These are phyloP conservation scores for Mycena floridula DNA, from an alignment of 768 basidiomycete genomes.

Conservation along the genomic window DNA sequence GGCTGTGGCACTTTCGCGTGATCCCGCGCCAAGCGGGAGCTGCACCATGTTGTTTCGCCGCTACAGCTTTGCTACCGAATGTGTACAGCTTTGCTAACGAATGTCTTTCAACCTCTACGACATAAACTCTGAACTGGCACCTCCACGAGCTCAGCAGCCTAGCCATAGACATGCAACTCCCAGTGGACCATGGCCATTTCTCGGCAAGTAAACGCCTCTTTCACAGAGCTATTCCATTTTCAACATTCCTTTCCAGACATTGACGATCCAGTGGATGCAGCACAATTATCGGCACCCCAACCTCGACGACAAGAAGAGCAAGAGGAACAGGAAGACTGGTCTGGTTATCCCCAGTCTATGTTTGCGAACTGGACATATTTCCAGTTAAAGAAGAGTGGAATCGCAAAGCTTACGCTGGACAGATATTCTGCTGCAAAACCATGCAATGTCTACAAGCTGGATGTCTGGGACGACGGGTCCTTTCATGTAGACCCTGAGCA, in stretches of 20 bases:
- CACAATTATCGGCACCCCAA: background rate
- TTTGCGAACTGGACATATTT: conserved; percentile 35
- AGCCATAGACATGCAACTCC: conserved; percentile 30
- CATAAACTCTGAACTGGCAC: too few species aligned
- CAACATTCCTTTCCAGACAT: too few species aligned
- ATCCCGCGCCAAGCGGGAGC: too few species aligned
- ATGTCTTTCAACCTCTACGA: too few species aligned
- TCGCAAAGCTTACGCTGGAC: conserved; percentile 14
- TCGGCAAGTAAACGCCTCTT: too few species aligned
- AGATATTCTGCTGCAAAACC: background rate
- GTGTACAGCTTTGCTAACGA: too few species aligned
- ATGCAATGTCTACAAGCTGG: conserved; percentile 8
- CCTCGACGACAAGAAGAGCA: conserved; percentile 1
- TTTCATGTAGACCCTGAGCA: too few species aligned
- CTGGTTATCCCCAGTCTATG: conserved; percentile 29
- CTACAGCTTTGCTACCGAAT: too few species aligned
- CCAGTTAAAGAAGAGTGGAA: conserved; percentile 27
- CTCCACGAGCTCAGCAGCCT: conserved; percentile 14
- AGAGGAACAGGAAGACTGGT: conserved; percentile 17
- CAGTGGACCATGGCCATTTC: conserved; percentile 36
- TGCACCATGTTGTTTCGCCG: too few species aligned
- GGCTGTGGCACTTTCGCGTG: too few species aligned
- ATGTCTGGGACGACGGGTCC: conserved; percentile 7
- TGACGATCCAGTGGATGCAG: conserved; percentile 13
- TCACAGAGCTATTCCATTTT: too few species aligned